Base-by-base conservation (phyloP, 129 eudicot species). In the Tanacetum coccineum region DNA sequence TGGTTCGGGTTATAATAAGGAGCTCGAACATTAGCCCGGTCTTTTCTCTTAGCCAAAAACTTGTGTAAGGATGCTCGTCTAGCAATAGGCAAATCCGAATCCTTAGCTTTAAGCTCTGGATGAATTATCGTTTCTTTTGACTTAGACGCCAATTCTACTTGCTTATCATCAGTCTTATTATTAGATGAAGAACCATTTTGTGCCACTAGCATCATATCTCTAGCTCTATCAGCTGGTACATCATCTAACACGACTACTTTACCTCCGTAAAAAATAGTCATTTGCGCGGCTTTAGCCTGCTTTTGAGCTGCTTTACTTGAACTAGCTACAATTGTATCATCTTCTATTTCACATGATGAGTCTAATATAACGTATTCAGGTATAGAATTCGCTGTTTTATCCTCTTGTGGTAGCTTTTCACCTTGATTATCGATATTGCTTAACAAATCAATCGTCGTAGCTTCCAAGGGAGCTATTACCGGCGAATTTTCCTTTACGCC, bases 211-310 rank as follows among this genome's bases (percentile, higher is more conserved):
- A 91, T 62, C 36, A 91, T 15, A 26, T 84, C 81, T 56, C 67
- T 64, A 14, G 77, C 92, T 67, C 78, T 87, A 2, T 81, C 85
- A 2, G 78, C 84, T 21, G 92, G 81, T 44, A 80, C 83, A 48
- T 83, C 86, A 6, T 87, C 85, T 15, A 84, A 74, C 9, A 85
- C 97, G 46, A 87, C 7, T 3, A 91, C 81, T 59, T 72, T 64
- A 4, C 95, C 97, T 3, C 49, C 79, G 73, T 91, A 91, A 68
- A 91, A 82, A 6, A 91, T 91, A 2, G 95, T 91, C 92, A 91
- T 68, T 49, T 78, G 91, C 5, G 84, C 74, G 10, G 68, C 30
- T 67, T 76, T 74, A 11, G 72, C 18, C 18, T 75, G 76, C 25
- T 36, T 36, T 36, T 9, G 1, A 7, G 68, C 47, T 19, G 70